These are phyloP conservation scores for Ophiocordyceps robertsii DNA, from an alignment of 2,329 filamentous ascomycete genomes.

Conservation along the genomic window DNA sequence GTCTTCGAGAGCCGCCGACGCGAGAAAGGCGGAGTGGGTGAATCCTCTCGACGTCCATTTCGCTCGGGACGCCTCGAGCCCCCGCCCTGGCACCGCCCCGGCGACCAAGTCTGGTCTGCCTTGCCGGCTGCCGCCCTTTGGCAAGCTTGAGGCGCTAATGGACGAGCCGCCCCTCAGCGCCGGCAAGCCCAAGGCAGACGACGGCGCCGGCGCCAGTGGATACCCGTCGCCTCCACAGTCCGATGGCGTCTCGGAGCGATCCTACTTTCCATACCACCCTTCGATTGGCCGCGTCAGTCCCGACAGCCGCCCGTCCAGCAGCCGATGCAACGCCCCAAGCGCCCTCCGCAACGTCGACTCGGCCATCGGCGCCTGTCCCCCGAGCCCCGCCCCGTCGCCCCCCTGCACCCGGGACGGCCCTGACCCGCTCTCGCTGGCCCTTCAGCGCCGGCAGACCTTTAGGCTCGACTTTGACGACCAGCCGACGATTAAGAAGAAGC, in stretches of 20 bases:
- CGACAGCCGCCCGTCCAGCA: conserved; percentile 6
- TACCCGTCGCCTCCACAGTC: conserved; percentile 26
- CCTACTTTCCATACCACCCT: conserved; percentile 9
- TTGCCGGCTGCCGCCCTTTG: background rate
- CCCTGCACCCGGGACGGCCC: conserved; percentile 11
- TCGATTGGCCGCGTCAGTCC: background rate
- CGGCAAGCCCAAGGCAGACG: background rate
- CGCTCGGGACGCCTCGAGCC: conserved; percentile 9
- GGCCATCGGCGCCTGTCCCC: conserved; percentile 32
- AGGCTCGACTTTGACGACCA: conserved; percentile 19
- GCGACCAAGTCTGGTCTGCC: background rate
- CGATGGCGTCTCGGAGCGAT: conserved; percentile 11
- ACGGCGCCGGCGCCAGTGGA: conserved; percentile 5
- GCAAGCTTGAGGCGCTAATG: background rate
- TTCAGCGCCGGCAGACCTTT: conserved; percentile 32
- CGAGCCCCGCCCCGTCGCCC: conserved; percentile 32
- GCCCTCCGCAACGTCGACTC: conserved; percentile 6
- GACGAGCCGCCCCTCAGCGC: background rate
- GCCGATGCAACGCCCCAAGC: conserved; percentile 11
- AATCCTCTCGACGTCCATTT: conserved; percentile 36
- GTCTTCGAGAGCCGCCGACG: conserved; percentile 8
- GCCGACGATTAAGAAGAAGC: conserved; percentile 8
- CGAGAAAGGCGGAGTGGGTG: conserved; percentile 25
- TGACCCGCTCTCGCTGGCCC: conserved; percentile 14
- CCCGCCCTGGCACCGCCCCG: background rate